Conservation (phyloP, 257 asterid species). For the Rehmannia glutinosa region DNA sequence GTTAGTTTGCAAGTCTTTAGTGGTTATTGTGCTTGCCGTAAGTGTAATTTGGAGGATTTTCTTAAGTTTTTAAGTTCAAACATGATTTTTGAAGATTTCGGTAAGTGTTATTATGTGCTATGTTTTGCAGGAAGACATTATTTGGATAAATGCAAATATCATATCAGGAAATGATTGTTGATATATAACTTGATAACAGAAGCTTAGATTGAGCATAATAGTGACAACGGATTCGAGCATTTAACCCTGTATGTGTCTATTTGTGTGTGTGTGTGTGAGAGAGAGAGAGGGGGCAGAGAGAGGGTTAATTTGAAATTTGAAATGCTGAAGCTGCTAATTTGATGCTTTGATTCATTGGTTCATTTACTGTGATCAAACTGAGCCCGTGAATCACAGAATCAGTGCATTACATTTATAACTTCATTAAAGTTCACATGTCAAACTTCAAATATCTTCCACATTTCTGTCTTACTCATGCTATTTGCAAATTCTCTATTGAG, state of each 20-base stretch:
- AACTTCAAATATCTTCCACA: constrained; percentile 1
- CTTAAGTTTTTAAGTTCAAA: not conserved
- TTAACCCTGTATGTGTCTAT: not conserved
- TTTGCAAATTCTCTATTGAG: not conserved
- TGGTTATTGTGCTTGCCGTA: too few relatives aligned
- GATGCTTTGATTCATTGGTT: constrained; percentile 18
- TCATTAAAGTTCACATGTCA: constrained; percentile 1
- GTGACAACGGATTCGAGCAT: not conserved
- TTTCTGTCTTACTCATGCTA: not conserved
- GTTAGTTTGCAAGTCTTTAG: not conserved
- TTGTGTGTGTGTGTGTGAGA: constrained; percentile 4
- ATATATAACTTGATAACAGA: not conserved
- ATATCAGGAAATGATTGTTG: not conserved
- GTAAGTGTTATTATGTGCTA: not conserved
- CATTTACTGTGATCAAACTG: too few relatives aligned
- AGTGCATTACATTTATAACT: constrained; percentile 35
- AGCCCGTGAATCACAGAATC: constrained; percentile 21
- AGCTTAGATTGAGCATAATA: not conserved
- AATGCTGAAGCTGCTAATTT: constrained; percentile 2
- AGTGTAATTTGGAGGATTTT: not conserved
- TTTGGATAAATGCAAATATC: not conserved
- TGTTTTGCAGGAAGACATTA: not conserved
- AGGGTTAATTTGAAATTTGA: not conserved
- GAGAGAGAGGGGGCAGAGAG: constrained; percentile 3
- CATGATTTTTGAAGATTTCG: not conserved